Percentiles rank a stretch among this genome's conserved stretches.
These are phyloP conservation scores for Limonium bicolor DNA, from an alignment of 148 eudicot genomes.

Conservation along the genomic window DNA sequence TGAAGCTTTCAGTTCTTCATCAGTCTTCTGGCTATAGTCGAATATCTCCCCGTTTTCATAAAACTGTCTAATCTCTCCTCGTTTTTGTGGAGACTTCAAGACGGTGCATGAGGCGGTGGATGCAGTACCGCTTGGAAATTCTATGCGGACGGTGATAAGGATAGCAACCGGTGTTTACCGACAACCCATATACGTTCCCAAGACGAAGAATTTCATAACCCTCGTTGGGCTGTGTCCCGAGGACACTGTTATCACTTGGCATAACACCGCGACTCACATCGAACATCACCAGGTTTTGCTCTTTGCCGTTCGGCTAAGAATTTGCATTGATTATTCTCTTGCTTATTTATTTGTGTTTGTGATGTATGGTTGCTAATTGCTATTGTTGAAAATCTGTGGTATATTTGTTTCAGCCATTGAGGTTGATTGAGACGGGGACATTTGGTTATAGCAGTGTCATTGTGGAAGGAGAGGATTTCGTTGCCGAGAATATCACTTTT, in stretches of 20 bases:
- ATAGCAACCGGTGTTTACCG: slow-evolving; percentile 66
- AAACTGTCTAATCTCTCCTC: no score
- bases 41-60: no score
- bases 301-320: no score
- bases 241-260: slow-evolving; percentile 48
- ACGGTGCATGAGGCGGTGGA: slow-evolving; percentile 82
- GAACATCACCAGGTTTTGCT: slow-evolving; percentile 72
- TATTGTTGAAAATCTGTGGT: no score
- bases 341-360: no score
- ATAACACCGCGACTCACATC: slow-evolving; percentile 63
- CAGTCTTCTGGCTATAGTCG: no score
- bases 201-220: slow-evolving; percentile 76
- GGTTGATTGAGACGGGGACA: slow-evolving; percentile 90
- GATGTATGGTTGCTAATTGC: no score
- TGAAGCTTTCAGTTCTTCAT: no score
- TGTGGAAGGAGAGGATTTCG: slow-evolving; percentile 89
- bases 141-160: slow-evolving; percentile 61
- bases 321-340: no score
- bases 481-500: slow-evolving; percentile 86
- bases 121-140: slow-evolving; percentile 65
- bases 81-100: slow-evolving; percentile 33
- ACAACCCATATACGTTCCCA: slow-evolving; percentile 78
- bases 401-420: slow-evolving; percentile 28
- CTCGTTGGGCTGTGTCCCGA: slow-evolving; percentile 63
- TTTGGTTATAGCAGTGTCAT: slow-evolving; percentile 85